These are phyloP conservation scores for Pseudomassariella vexata DNA, from an alignment of 2,329 filamentous ascomycete species.

Conservation along the genomic window DNA sequence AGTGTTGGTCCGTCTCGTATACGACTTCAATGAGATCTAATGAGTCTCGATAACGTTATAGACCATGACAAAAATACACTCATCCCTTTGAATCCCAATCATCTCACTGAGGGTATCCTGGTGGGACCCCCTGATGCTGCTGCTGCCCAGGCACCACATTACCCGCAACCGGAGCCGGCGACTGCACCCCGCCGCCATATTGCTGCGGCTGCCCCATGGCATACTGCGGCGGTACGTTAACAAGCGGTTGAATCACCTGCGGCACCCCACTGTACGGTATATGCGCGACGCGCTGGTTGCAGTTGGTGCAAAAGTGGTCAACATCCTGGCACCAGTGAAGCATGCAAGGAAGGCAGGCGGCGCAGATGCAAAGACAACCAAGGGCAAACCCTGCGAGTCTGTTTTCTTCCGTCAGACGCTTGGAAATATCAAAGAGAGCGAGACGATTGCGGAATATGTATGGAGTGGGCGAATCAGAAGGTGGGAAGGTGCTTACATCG, in stretches of 20 bases:
- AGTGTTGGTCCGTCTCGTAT: too few species aligned
- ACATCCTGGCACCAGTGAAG: slow-evolving; percentile 8
- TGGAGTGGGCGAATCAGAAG: too few species aligned
- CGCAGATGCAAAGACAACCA: slow-evolving; percentile 6
- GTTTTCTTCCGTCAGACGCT: not conserved
- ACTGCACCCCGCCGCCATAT: too few species aligned
- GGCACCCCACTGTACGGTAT: slow-evolving; percentile 6
- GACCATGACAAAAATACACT: too few species aligned
- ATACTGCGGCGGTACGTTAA: slow-evolving; percentile 6
- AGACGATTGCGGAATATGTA: too few species aligned
- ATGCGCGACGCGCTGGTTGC: slow-evolving; percentile 8
- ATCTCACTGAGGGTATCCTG: too few species aligned
- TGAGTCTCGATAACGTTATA: too few species aligned
- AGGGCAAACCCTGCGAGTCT: slow-evolving; percentile 7
- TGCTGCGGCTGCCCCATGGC: slow-evolving; percentile 4
- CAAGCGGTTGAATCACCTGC: slow-evolving; percentile 3
- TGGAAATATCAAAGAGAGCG: not conserved
- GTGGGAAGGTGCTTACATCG: slow-evolving; percentile 3
- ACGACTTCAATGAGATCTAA: too few species aligned
- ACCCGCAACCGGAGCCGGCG: too few species aligned
- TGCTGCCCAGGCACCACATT: too few species aligned
- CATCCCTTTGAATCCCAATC: too few species aligned
- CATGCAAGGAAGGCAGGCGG: slow-evolving; percentile 8
- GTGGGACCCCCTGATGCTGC: too few species aligned
- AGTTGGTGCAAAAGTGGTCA: slow-evolving; percentile 9